A percentile compares a stretch with the other conserved stretches of the same genome.
These are phyloP conservation scores for Ammopiptanthus mongolicus DNA, from an alignment of 306 rosid genomes.

Conservation along the genomic window DNA sequence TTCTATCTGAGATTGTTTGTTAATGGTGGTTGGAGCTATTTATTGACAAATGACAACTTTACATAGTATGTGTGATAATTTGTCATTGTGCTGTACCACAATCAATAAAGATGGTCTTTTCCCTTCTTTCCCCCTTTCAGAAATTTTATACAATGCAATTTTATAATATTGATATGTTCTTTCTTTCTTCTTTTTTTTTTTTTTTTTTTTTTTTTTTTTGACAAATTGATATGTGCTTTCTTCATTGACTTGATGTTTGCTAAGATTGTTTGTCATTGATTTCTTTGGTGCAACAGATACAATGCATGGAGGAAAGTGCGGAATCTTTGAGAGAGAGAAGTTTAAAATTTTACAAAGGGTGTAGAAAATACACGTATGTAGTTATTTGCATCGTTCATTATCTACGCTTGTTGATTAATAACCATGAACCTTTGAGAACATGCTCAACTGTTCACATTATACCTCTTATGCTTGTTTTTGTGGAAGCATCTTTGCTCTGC, in stretches of 20 bases:
- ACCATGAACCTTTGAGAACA: background rate
- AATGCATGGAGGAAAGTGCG: constrained; percentile 95
- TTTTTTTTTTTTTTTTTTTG: too few relatives aligned
- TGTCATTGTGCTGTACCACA: background rate
- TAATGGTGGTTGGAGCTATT: constrained; percentile 13
- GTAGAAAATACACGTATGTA: constrained; percentile 98
- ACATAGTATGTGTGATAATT: background rate
- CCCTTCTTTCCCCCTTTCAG: background rate
- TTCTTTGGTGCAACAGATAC: constrained; percentile 68
- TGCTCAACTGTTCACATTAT: background rate
- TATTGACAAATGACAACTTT: background rate
- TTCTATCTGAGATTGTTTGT: background rate
- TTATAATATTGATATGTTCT: background rate
- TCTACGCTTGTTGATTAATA: background rate
- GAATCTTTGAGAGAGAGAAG: constrained; percentile 94
- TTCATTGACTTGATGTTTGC: constrained; percentile 10
- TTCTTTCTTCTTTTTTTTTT: too few relatives aligned
- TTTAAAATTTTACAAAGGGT: constrained; percentile 89
- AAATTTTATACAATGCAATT: background rate
- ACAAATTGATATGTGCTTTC: constrained; percentile 16
- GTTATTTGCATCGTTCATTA: background rate
- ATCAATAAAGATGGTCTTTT: background rate
- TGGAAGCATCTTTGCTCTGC: background rate
- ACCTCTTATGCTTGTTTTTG: background rate
- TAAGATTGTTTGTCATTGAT: constrained; percentile 9